Evolutionary conservation across 148 eudicot genomes (phyloP).

Genomic region (Diospyros lotus): DNA sequence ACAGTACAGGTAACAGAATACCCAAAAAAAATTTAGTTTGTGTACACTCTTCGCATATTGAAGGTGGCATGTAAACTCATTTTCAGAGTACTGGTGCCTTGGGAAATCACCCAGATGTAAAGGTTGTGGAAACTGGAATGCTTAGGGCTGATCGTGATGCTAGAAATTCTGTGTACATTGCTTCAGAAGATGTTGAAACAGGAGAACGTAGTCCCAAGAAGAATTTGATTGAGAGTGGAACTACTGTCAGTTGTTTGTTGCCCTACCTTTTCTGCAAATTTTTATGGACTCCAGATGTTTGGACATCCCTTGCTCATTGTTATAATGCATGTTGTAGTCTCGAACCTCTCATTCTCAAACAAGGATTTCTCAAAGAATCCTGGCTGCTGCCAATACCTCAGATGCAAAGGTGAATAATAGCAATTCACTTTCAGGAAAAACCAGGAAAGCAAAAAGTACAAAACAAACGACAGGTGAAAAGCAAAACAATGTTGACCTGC

Average conservation of each 20-base stretch:
- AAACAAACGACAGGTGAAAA: background rate
- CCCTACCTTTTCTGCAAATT: background rate
- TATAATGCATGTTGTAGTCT: background rate
- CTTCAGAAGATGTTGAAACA: background rate
- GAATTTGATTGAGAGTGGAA: background rate
- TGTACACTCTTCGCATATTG: background rate
- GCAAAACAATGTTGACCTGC: background rate
- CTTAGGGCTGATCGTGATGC: background rate
- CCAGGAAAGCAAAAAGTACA: background rate
- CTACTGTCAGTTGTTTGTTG: background rate
- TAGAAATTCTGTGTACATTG: too few relatives aligned
- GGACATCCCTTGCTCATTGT: background rate
- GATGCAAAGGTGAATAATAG: background rate
- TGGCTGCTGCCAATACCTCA: background rate
- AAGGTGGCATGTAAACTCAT: background rate
- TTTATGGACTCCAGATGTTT: background rate
- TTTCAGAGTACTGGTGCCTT: background rate
- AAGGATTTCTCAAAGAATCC: background rate
- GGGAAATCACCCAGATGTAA: background rate
- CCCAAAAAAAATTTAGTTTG: constrained; percentile 1
- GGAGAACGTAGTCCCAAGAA: background rate
- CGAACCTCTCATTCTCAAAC: background rate
- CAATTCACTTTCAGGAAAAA: background rate
- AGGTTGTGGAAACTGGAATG: background rate
- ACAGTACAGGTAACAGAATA: background rate